Base-by-base conservation (phyloP, 306 rosid genomes). In the Quercus robur region DNA sequence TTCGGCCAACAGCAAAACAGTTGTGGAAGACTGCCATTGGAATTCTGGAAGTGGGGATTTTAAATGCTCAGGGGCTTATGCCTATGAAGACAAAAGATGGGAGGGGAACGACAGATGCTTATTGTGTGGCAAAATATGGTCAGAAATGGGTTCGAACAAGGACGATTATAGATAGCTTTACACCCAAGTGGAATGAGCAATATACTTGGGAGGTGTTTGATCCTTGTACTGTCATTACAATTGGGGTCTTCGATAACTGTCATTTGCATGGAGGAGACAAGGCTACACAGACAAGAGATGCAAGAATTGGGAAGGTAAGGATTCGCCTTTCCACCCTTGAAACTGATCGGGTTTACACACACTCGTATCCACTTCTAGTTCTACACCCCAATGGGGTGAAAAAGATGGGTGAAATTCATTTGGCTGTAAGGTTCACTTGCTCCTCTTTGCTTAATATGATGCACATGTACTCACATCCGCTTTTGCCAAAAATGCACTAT, bases 351-450 rank as follows among this genome's bases (percentile, higher is more conserved):
- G 97, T 94, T 41, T 94, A 94, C 67, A 93, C 97, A 10, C 99
- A 94, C 82, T 90, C 97, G 1, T 94, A 94, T 84, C 99, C 99
- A 0, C 99, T 93, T 70, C 86, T 94, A 14, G 99, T 94, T 63
- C 91, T 94, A 66, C 94, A 93, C 71, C 85, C 90, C 46, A 86
- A 30, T 82, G 99, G 99, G 77, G 97, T 94, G 83, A 94, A 94
- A 90, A 94, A 94, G 86, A 94, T 93, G 99, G 99, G 99, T 69
- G 99, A 94, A 83, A 94, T 94, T 82, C 99, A 94, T 87, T 75
- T 94, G 84, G 99, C 99, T 75, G 99, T 94, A 78, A 86, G 99
- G 90, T 94, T 94, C 78, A 88, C 94, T 26, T 94, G 99, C 84
- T 91, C 97, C 52, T 94, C 97, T 52, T 81, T 93, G 86, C 95